These are phyloP conservation scores for Talaromyces sp. DNA, from an alignment of 2,329 filamentous ascomycete genomes.

Conservation along the genomic window DNA sequence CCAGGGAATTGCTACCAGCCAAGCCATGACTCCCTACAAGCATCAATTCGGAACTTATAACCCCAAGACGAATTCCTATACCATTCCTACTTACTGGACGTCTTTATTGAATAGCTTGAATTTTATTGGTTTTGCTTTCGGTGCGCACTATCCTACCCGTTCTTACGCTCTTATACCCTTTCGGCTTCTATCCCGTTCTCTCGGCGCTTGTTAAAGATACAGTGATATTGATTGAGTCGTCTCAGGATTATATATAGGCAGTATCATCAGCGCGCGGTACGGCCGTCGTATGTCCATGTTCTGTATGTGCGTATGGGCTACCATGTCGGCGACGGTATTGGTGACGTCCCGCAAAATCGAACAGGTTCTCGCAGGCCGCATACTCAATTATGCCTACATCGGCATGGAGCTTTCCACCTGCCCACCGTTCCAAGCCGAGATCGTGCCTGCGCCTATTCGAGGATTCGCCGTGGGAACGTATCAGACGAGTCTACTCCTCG, in stretches of 20 bases:
- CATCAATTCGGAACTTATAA: slow-evolving; percentile 31
- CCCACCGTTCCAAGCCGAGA: slow-evolving; percentile 13
- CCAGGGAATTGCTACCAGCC: slow-evolving; percentile 33
- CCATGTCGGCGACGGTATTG: slow-evolving; percentile 10
- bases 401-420: slow-evolving; percentile 16
- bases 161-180: not conserved
- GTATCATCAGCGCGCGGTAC: slow-evolving; percentile 11
- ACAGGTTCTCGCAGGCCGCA: slow-evolving; percentile 12
- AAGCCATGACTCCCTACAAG: slow-evolving; percentile 36
- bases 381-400: slow-evolving; percentile 14
- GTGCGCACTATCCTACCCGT: slow-evolving; percentile 17
- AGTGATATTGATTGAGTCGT: not conserved
- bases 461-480: slow-evolving; percentile 15
- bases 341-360: slow-evolving; percentile 10
- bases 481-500: slow-evolving; percentile 18
- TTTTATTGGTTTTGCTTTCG: slow-evolving; percentile 32
- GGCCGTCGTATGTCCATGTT: slow-evolving; percentile 15
- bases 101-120: slow-evolving; percentile 36
- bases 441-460: slow-evolving; percentile 13
- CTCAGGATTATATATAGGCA: slow-evolving; percentile 11
- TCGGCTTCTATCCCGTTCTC: not conserved
- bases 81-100: slow-evolving; percentile 29
- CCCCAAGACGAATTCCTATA: slow-evolving; percentile 20
- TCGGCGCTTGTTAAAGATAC: not conserved
- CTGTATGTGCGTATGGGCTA: slow-evolving; percentile 15